These are phyloP conservation scores for Talaromyces borbonicus DNA, from an alignment of 495 filamentous ascomycete genomes.

Conservation along the genomic window DNA sequence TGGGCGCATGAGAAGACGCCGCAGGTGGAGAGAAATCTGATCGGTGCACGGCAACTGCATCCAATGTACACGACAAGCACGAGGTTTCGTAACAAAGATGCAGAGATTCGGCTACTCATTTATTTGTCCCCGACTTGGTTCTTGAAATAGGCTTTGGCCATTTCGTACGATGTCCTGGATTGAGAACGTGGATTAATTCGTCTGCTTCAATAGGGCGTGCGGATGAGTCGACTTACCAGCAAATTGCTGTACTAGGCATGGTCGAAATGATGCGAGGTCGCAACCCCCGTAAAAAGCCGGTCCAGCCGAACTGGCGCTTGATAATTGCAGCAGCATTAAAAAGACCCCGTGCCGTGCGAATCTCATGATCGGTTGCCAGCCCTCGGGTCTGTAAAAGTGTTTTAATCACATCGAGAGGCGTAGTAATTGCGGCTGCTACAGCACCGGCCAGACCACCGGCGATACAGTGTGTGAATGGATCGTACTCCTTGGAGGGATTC, in stretches of 20 bases:
- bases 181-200: conserved; percentile 12
- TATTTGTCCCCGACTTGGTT: conserved; percentile 18
- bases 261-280: conserved; percentile 87
- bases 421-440: conserved; percentile 85
- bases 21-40: too few relatives aligned
- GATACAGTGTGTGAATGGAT: conserved; percentile 83
- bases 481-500: conserved; percentile 76
- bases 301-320: conserved; percentile 70
- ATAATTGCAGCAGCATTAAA: conserved; percentile 73
- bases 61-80: too few relatives aligned
- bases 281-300: conserved; percentile 86
- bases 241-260: conserved; percentile 98
- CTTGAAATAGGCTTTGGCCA: conserved; percentile 69
- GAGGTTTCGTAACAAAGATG: too few relatives aligned
- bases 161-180: conserved; percentile 59
- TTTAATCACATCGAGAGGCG: conserved; percentile 95
- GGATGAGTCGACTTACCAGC: conserved; percentile 76
- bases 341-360: conserved; percentile 77
- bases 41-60: too few relatives aligned
- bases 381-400: conserved; percentile 92
- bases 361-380: conserved; percentile 65
- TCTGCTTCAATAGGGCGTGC: not conserved
- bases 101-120: not conserved
- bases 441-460: conserved; percentile 90
- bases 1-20: too few relatives aligned